Evolutionary conservation across 106 monocot genomes (phyloP), one percentile per base, ranked within the genome.

Genomic region (Iris macrosiphon): DNA sequence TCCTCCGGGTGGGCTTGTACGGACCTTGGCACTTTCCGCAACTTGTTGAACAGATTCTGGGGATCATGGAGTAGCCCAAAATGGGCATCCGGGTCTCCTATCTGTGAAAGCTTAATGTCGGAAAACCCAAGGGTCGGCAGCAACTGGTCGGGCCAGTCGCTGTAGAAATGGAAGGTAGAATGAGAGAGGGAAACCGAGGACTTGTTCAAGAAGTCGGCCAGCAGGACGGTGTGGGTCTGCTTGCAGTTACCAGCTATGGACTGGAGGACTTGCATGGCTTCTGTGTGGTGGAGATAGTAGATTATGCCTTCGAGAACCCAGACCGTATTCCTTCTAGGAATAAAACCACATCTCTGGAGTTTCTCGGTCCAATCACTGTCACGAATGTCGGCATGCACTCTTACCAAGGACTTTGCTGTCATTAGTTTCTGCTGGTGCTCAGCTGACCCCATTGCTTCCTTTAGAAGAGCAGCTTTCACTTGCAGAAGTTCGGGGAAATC

Each of bases 181-280:
- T 45, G 22, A 20, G 70, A 84, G 31, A 93, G 74, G 0, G 87
- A 65, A 17, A 47, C 42, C 1, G 88, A 79, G 26, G 80, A 72
- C 40, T 88, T 66, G 68, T 93, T 93, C 77, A 88, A 80, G 63
- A 93, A 84, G 63, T 93, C 93, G 1, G 88, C 88, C 8, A 93
- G 78, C 55, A 88, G 93, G 19, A 84, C 75, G 0, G 75, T 77
- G 3, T 52, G 64, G 1, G 71, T 59, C 24, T 44, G 6, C 25
- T 28, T 23, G 55, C 75, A 67, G 9, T 59, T 66, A 7, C 68
- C 74, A 1, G 77, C 83, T 49, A 88, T 93, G 15, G 74, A 54
- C 65, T 71, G 66, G 23, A 93, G 88, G 13, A 93, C 74, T 54
- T 81, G 60, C 88, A 81, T 81, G 23, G 93, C 93, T 19, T 72